phyloP scores from a whole-genome alignment of 2,329 filamentous ascomycete species.

The Fulvia fulva region DNA sequence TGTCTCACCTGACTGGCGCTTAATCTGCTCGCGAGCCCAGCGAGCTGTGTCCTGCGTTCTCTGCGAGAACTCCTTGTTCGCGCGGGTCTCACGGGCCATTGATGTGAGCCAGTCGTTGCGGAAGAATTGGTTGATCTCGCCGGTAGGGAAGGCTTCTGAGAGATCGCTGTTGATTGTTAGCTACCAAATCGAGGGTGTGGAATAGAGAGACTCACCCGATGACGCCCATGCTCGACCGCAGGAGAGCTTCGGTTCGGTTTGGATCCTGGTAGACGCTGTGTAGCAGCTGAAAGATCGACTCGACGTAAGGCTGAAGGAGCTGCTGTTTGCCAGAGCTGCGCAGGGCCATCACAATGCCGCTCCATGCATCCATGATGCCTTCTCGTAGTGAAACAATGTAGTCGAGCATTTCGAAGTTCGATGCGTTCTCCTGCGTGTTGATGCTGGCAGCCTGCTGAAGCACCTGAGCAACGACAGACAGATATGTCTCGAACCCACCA shows the following conservation, averaged over 20 bases:
- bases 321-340: constrained; percentile 72
- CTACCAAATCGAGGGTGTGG: not conserved
- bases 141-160: constrained; percentile 87
- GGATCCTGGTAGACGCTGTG: constrained; percentile 73
- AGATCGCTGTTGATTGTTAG: constrained; percentile 63
- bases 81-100: constrained; percentile 88
- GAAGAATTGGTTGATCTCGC: constrained; percentile 80
- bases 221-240: constrained; percentile 94
- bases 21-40: constrained; percentile 96
- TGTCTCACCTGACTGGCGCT: constrained; percentile 62
- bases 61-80: constrained; percentile 77
- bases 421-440: constrained; percentile 54
- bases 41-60: constrained; percentile 92
- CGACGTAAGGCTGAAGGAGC: constrained; percentile 71
- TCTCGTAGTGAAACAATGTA: constrained; percentile 93
- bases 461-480: constrained; percentile 87
- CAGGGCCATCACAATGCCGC: constrained; percentile 92
- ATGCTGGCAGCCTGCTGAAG: constrained; percentile 88
- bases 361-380: constrained; percentile 99
- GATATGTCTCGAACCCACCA: constrained; percentile 86
- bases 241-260: constrained; percentile 85
- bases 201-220: constrained; percentile 67
- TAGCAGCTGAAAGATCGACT: constrained; percentile 82
- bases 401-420: constrained; percentile 89
- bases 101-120: constrained; percentile 83